Conservation (phyloP, 1,284 basidiomycete genomes). For the Erythrobasidium hasegawianum region DNA sequence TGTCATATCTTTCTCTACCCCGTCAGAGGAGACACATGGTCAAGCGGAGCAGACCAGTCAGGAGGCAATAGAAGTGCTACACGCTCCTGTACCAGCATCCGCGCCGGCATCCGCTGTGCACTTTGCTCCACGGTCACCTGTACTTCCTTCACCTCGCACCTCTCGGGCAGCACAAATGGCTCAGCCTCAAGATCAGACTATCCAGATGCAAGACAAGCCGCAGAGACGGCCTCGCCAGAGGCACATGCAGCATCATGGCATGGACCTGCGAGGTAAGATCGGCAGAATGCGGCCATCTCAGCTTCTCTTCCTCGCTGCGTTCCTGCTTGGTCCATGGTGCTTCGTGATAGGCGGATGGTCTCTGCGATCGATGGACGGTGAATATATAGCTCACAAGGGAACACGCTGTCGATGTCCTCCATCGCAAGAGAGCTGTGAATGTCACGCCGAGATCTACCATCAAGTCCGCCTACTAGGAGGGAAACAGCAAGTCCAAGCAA, state of each 20-base stretch:
- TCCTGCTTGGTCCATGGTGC: constrained; percentile 29
- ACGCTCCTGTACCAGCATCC: neutral
- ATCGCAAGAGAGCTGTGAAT: constrained; percentile 13
- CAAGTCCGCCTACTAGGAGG: constrained; percentile 29
- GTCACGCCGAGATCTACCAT: constrained; percentile 29
- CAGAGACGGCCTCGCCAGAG: constrained; percentile 7
- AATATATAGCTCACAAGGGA: constrained; percentile 18
- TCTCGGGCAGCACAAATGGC: no score
- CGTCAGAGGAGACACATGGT: constrained; percentile 20
- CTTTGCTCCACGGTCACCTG: neutral
- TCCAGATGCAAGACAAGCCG: neutral
- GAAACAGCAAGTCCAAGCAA: neutral
- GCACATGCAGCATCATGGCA: neutral
- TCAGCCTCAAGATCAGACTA: neutral
- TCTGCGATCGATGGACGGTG: constrained; percentile 17
- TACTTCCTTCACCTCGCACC: neutral
- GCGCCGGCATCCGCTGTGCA: constrained; percentile 30
- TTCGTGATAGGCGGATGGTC: constrained; percentile 32
- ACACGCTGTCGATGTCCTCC: constrained; percentile 18
- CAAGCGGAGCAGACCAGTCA: constrained; percentile 4
- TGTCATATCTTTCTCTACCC: constrained; percentile 29
- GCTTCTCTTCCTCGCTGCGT: constrained; percentile 29
- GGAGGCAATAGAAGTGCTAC: neutral
- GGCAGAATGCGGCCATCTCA: constrained; percentile 27
- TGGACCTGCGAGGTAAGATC: constrained; percentile 26